A percentile compares a stretch with the other conserved stretches of the same genome.
Conservation (phyloP, 2,329 filamentous ascomycete genomes). For the Hypoxylon sp. region DNA sequence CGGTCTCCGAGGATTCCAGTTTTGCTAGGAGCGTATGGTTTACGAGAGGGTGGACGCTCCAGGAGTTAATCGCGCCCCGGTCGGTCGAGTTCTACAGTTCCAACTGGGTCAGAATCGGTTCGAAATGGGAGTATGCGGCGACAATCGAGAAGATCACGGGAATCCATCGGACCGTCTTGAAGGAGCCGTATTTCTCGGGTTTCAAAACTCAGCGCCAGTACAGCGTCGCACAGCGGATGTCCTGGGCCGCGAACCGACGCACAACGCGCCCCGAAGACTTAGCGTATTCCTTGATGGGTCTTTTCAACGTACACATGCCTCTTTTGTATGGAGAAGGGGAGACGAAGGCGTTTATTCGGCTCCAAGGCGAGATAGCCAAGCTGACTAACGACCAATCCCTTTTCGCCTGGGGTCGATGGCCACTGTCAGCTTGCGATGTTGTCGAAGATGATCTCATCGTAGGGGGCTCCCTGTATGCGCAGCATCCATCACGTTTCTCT, state of each 20-base stretch:
- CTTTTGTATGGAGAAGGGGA: conserved; percentile 7
- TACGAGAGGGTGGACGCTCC: conserved; percentile 1
- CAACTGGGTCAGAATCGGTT: conserved; percentile 4
- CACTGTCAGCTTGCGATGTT: not conserved
- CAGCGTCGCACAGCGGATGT: conserved; percentile 7
- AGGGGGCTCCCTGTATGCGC: not conserved
- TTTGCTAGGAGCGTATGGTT: conserved; percentile 10
- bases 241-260: not conserved
- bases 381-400: conserved; percentile 6
- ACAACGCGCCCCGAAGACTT: not conserved
- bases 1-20: conserved; percentile 5
- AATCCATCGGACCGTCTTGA: conserved; percentile 6
- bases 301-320: conserved; percentile 6
- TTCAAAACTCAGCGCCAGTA: conserved; percentile 4
- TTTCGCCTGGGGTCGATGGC: conserved; percentile 8
- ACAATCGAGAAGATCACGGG: conserved; percentile 10
- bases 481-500: conserved; percentile 3
- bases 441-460: not conserved
- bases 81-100: conserved; percentile 5
- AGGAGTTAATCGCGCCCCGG: conserved; percentile 4
- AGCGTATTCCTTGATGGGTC: conserved; percentile 3
- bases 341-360: not conserved
- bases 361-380: conserved; percentile 5
- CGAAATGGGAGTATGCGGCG: conserved; percentile 6
- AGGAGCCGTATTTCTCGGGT: conserved; percentile 6